Evolutionary conservation across 305 asterid species (phyloP).

Genomic region (Coffea humblotiana): DNA sequence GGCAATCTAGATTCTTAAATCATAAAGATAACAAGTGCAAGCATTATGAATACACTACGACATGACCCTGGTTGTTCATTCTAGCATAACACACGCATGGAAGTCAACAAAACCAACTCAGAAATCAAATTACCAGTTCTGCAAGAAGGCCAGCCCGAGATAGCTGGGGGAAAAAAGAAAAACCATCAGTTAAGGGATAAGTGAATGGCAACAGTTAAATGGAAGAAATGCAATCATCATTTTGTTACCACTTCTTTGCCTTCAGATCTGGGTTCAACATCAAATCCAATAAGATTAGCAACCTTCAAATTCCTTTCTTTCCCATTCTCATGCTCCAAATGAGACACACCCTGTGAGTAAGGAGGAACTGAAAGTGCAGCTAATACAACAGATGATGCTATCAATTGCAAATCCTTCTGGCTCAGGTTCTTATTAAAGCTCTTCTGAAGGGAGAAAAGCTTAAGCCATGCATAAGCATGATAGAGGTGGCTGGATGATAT

Average conservation of each 20-base stretch:
- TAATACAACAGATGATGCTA: conserved; percentile 89
- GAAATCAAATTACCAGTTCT: conserved; percentile 65
- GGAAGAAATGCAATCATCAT: conserved; percentile 6
- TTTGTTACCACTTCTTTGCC: conserved; percentile 71
- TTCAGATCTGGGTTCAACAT: conserved; percentile 77
- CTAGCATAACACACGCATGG: background rate
- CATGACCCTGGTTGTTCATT: background rate
- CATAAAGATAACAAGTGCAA: conserved; percentile 9
- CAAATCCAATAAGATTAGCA: conserved; percentile 72
- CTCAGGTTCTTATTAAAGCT: conserved; percentile 80
- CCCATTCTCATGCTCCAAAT: conserved; percentile 84
- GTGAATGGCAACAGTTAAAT: background rate
- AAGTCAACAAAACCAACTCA: background rate
- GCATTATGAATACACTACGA: conserved; percentile 8
- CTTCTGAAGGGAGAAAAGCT: conserved; percentile 90
- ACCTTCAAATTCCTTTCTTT: conserved; percentile 74
- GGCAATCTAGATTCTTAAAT: background rate
- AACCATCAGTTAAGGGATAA: conserved; percentile 17
- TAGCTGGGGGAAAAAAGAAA: conserved; percentile 55
- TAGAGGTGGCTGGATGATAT: conserved; percentile 78
- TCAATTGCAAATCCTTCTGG: conserved; percentile 88
- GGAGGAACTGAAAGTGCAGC: conserved; percentile 94
- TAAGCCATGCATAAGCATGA: conserved; percentile 97
- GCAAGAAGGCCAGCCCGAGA: conserved; percentile 74
- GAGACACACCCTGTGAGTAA: conserved; percentile 73